Percentiles rank a stretch among this genome's conserved stretches.
phyloP scores from a whole-genome alignment of 1,284 basidiomycete genomes.

The Leccinum brunneo-olivaceum region DNA sequence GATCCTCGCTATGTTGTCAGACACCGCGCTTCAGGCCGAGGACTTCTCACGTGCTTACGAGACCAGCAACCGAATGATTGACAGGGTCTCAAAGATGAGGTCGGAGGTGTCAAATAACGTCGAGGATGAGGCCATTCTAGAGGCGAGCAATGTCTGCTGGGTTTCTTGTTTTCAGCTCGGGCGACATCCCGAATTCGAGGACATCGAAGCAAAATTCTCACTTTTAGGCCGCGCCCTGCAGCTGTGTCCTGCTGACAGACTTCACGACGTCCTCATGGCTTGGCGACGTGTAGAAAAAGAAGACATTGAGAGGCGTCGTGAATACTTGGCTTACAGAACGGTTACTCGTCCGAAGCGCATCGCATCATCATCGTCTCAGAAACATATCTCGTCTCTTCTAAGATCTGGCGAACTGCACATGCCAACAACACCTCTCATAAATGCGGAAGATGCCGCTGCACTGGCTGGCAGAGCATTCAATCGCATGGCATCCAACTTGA shows the following conservation, averaged over 20 bases:
- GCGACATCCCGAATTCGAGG: conserved; percentile 67
- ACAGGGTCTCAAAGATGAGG: conserved; percentile 47
- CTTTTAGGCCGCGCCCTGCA: conserved; percentile 81
- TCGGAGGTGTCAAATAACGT: conserved; percentile 29
- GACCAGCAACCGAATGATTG: conserved; percentile 67
- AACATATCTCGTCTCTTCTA: conserved; percentile 45
- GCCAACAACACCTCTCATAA: conserved; percentile 55
- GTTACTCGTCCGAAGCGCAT: conserved; percentile 18
- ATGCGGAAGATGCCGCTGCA: conserved; percentile 66
- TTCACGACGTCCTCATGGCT: conserved; percentile 63
- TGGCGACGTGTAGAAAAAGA: conserved; percentile 70
- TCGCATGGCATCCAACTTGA: conserved; percentile 72
- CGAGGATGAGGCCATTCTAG: conserved; percentile 43
- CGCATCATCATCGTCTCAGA: conserved; percentile 14
- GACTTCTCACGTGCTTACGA: conserved; percentile 74
- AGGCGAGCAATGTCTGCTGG: conserved; percentile 80
- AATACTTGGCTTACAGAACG: conserved; percentile 32
- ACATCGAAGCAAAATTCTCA: conserved; percentile 58
- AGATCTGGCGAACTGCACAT: conserved; percentile 59
- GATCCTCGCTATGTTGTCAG: conserved; percentile 81
- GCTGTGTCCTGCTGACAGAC: conserved; percentile 77
- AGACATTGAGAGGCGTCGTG: conserved; percentile 46
- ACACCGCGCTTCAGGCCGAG: conserved; percentile 73
- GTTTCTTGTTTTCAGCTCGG: conserved; percentile 82
- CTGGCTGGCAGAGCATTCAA: conserved; percentile 69